A percentile compares a stretch with the other conserved stretches of the same genome.
These are phyloP conservation scores for Xanthoconium purpureum DNA, from an alignment of 768 basidiomycete species.

Conservation along the genomic window DNA sequence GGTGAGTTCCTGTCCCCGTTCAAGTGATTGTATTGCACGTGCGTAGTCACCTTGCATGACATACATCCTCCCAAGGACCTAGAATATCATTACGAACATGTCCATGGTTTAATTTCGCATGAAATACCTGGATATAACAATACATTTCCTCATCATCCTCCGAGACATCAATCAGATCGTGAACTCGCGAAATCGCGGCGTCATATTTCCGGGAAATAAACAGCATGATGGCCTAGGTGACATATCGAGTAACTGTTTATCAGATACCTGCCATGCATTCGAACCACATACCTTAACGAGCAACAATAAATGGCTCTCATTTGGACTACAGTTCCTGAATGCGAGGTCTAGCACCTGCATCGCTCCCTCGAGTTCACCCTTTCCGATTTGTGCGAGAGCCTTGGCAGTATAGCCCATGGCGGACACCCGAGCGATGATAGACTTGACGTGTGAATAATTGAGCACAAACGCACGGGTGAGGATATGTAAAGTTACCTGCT, in stretches of 20 bases:
- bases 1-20: background rate
- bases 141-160: background rate
- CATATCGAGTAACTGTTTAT: no score
- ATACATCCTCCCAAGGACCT: background rate
- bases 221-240: background rate
- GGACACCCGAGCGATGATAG: no score
- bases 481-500: no score
- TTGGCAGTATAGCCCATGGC: no score
- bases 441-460: background rate
- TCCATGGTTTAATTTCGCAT: background rate
- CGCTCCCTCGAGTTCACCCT: background rate
- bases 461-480: background rate
- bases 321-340: background rate
- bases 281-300: background rate
- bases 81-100: background rate
- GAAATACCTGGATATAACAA: background rate
- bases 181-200: slow-evolving; percentile 1
- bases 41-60: background rate
- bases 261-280: no score
- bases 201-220: background rate
- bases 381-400: no score
- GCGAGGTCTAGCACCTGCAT: background rate
- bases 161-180: background rate
- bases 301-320: background rate
- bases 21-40: background rate